Conservation (phyloP, 495 filamentous ascomycete genomes). For the Talaromyces proteolyticus region DNA sequence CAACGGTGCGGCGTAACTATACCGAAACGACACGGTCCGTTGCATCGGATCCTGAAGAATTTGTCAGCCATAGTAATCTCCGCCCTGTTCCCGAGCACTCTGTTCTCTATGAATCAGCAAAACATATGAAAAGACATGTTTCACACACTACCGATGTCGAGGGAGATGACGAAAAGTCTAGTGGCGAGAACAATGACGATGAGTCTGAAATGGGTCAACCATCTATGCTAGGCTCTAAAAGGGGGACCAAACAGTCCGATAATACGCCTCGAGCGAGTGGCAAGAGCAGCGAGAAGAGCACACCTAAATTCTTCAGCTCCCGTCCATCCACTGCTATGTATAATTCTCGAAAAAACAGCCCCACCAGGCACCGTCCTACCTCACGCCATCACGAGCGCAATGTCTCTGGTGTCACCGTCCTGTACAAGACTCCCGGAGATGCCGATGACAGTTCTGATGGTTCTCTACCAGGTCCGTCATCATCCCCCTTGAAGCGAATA, state of each 20-base stretch:
- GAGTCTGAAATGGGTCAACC: constrained; percentile 22
- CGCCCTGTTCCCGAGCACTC: constrained; percentile 25
- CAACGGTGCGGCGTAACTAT: constrained; percentile 37
- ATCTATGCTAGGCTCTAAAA: constrained; percentile 3
- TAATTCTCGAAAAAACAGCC: constrained; percentile 32
- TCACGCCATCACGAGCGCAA: constrained; percentile 57
- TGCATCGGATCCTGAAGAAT: constrained; percentile 54
- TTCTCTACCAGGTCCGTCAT: constrained; percentile 16
- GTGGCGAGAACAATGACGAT: constrained; percentile 60
- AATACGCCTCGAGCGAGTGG: constrained; percentile 4
- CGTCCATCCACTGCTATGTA: constrained; percentile 36
- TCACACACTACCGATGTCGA: constrained; percentile 68
- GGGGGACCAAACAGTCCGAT: constrained; percentile 28
- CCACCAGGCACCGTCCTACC: constrained; percentile 21
- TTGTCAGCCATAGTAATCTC: constrained; percentile 20
- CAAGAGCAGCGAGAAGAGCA: constrained; percentile 18
- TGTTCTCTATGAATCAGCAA: constrained; percentile 15
- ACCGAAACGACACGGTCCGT: constrained; percentile 46
- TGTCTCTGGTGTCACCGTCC: constrained; percentile 69
- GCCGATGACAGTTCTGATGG: constrained; percentile 44
- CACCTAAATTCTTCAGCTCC: constrained; percentile 39
- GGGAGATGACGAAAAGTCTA: constrained; percentile 87
- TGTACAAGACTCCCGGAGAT: constrained; percentile 46
- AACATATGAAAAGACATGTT: constrained; percentile 25
- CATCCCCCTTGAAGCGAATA: constrained; percentile 16